Conservation (phyloP, 1,284 basidiomycete genomes). For the Ganoderma resinaceum region DNA sequence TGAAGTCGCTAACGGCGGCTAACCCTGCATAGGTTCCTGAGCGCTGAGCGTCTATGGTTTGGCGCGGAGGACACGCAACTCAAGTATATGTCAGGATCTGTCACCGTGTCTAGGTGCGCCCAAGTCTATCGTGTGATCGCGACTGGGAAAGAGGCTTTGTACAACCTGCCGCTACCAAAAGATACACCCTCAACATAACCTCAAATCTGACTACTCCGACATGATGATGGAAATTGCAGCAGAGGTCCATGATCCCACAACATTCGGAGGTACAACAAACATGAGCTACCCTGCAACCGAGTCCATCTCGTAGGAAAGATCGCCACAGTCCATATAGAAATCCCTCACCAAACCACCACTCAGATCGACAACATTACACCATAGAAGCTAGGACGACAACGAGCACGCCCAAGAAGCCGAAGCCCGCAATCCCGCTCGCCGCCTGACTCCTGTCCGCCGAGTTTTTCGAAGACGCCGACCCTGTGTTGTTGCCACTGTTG, state of each 20-base stretch:
- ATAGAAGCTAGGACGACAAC: background rate
- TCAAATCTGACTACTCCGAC: background rate
- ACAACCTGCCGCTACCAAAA: no score
- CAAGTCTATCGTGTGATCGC: no score
- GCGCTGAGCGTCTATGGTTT: no score
- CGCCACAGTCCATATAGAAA: background rate
- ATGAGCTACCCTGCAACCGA: background rate
- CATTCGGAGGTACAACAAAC: background rate
- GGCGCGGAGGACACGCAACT: no score
- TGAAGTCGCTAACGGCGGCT: background rate
- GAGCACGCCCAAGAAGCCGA: background rate
- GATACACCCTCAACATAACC: background rate
- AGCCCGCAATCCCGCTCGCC: background rate
- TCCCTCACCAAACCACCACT: background rate
- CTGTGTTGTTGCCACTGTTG: background rate
- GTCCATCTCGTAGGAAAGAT: background rate
- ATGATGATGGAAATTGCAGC: background rate
- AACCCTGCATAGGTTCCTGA: no score
- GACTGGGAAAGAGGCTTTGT: no score
- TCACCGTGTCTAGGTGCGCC: no score
- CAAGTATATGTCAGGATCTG: no score
- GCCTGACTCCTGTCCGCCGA: background rate
- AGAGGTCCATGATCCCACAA: background rate
- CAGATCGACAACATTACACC: background rate
- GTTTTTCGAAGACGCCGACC: background rate